Evolutionary conservation across 495 filamentous ascomycete genomes (phyloP), one percentile per base, ranked within the genome.

Genomic region (Cairneyella variabilis): DNA sequence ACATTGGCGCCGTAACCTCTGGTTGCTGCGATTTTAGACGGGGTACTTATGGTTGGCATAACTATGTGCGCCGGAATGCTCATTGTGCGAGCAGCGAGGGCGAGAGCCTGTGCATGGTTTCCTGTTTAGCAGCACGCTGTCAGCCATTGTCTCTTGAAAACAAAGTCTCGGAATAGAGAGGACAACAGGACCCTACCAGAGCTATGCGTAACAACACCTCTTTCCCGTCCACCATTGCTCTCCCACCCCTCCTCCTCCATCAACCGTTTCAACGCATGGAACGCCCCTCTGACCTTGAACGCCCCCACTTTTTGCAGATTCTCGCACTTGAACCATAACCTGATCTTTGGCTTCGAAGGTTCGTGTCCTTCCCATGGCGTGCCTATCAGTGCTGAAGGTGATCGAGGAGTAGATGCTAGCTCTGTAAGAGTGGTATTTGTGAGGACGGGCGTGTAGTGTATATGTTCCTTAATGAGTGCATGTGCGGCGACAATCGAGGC

Each of bases 301-400:
- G 92, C 92, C 49, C 92, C 93, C 47, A 93, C 84, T 40, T 82
- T 83, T 71, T 97, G 92, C 30, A 84, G 77, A 71, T 97, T 96
- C 74, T 98, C 92, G 71, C 90, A 96, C 72, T 98, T 98, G 79
- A 98, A 96, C 70, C 86, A 91, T 56, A 98, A 77, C 6, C 80
- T 77, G 30, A 96, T 75, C 23, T 70, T 79, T 0, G 90, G 89
- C 9, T 61, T 68, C 10, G 83, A 82, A 1, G 87, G 79, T 9
- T 61, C 56, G 38, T 74, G 75, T 37, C 77, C 80, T 58, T 79
- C 80, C 67, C 75, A 85, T 56, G 67, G 66, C 1, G 83, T 85
- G 17, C 74, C 78, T n/a, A 62, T 54, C 0, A 86, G 70, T 1
- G 76, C 70, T 3, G 71, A 53, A 1, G 42, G 34, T 3, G 72